phyloP scores from a whole-genome alignment of 2,329 filamentous ascomycete species.

The Sarocladium brachiariae region DNA sequence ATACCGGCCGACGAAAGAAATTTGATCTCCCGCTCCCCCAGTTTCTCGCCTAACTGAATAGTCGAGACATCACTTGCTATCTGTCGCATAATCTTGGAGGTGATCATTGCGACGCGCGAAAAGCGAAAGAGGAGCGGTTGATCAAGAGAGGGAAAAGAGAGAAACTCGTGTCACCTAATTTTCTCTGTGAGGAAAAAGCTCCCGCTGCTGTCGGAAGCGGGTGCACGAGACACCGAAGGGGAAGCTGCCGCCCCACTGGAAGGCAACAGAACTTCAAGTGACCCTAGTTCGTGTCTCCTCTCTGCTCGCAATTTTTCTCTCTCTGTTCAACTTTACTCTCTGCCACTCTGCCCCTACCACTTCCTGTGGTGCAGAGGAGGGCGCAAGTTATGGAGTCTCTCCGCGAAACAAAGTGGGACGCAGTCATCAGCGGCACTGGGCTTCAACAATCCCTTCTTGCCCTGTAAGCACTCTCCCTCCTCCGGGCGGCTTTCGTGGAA shows the following conservation, averaged over 20 bases:
- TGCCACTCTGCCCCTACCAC: slow-evolving; percentile 11
- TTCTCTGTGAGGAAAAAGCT: neutral
- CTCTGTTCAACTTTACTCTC: slow-evolving; percentile 6
- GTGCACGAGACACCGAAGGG: slow-evolving; percentile 4
- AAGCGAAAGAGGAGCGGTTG: slow-evolving; percentile 22
- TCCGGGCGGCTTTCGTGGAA: slow-evolving; percentile 1
- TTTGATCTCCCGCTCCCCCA: slow-evolving; percentile 52
- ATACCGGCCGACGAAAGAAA: slow-evolving; percentile 61
- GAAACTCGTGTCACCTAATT: neutral
- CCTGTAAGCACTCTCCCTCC: slow-evolving; percentile 48
- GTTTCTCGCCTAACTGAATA: slow-evolving; percentile 9
- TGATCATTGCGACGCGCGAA: slow-evolving; percentile 14
- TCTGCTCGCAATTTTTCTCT: slow-evolving; percentile 14
- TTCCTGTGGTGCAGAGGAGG: slow-evolving; percentile 4
- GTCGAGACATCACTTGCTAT: slow-evolving; percentile 47
- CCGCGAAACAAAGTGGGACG: slow-evolving; percentile 69
- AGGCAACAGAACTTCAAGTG: slow-evolving; percentile 1
- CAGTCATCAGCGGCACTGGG: slow-evolving; percentile 71
- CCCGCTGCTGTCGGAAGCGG: slow-evolving; percentile 6
- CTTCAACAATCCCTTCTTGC: slow-evolving; percentile 73
- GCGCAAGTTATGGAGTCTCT: slow-evolving; percentile 60
- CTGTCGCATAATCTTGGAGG: slow-evolving; percentile 20
- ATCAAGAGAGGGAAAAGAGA: slow-evolving; percentile 15
- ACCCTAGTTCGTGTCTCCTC: neutral
- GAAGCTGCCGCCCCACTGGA: slow-evolving; percentile 10